phyloP scores from a whole-genome alignment of 192 early-diverging fungal species.

The Backusella macrospora region DNA sequence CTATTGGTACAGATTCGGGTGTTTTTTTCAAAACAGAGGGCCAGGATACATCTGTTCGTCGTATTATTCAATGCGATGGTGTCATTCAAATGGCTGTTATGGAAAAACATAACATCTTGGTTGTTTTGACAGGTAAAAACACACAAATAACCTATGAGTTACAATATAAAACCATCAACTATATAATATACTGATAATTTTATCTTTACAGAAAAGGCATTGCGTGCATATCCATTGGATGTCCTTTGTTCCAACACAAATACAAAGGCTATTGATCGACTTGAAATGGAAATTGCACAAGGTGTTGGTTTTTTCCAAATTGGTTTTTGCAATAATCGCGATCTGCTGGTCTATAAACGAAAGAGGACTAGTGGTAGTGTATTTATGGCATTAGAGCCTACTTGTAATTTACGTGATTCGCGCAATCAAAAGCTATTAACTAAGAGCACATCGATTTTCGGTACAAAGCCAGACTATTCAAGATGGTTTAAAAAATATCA shows the following conservation, averaged over 20 bases:
- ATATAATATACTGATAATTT: background rate
- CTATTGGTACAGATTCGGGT: slow-evolving; percentile 86
- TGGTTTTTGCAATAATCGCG: slow-evolving; percentile 34
- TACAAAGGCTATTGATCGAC: slow-evolving; percentile 48
- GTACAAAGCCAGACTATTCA: background rate
- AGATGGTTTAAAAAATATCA: slow-evolving; percentile 39
- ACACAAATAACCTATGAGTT: too few species aligned
- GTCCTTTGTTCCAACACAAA: slow-evolving; percentile 67
- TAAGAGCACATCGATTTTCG: slow-evolving; percentile 11
- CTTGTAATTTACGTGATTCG: slow-evolving; percentile 34
- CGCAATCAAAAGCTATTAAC: slow-evolving; percentile 28
- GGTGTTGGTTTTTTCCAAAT: slow-evolving; percentile 36
- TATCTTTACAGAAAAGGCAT: slow-evolving; percentile 56
- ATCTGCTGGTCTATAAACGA: slow-evolving; percentile 36
- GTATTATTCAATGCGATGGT: slow-evolving; percentile 70
- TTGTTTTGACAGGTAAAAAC: slow-evolving; percentile 75
- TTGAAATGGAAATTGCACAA: slow-evolving; percentile 28
- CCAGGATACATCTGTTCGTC: slow-evolving; percentile 52
- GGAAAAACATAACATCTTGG: slow-evolving; percentile 75
- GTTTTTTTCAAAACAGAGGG: slow-evolving; percentile 61
- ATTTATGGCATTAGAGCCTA: slow-evolving; percentile 35
- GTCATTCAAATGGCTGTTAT: slow-evolving; percentile 86
- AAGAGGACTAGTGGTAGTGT: slow-evolving; percentile 26
- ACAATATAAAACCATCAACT: slow-evolving; percentile 1
- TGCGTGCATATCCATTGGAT: slow-evolving; percentile 77